Evolutionary conservation across 192 early-diverging fungal species (phyloP).

Genomic region (Kappamyces sp.): DNA sequence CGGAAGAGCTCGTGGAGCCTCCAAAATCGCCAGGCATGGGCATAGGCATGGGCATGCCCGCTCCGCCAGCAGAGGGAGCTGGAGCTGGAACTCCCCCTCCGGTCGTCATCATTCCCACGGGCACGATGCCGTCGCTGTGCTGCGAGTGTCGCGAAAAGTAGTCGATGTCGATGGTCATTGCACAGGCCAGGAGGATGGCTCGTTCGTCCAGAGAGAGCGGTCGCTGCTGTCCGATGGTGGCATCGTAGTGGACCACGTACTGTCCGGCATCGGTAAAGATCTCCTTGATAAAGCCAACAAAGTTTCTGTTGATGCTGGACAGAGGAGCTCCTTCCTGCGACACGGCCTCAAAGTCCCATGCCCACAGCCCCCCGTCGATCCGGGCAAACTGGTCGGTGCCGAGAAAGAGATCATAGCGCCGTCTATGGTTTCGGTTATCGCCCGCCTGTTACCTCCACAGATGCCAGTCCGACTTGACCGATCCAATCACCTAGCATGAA

Average conservation of each 20-base stretch:
- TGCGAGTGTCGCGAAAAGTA: constrained; percentile 76
- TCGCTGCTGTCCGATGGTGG: constrained; percentile 25
- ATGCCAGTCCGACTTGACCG: constrained; percentile 81
- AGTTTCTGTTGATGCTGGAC: constrained; percentile 67
- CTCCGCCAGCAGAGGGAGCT: neutral
- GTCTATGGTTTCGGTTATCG: too few relatives aligned
- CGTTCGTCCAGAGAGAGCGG: constrained; percentile 61
- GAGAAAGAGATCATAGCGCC: constrained; percentile 79
- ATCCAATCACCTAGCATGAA: constrained; percentile 65
- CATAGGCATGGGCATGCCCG: neutral
- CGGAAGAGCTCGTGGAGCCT: too few relatives aligned
- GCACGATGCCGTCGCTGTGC: constrained; percentile 1
- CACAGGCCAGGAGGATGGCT: constrained; percentile 72
- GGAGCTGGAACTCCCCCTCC: neutral
- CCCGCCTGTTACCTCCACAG: too few relatives aligned
- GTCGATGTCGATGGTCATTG: constrained; percentile 82
- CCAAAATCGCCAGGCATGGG: neutral
- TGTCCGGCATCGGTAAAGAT: constrained; percentile 83
- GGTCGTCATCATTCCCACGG: neutral
- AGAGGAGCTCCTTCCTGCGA: constrained; percentile 46
- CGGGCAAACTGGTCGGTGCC: constrained; percentile 39
- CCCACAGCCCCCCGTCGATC: constrained; percentile 47
- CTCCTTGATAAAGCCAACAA: constrained; percentile 73
- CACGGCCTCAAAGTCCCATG: constrained; percentile 73
- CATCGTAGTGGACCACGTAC: constrained; percentile 73